Percentiles rank a stretch among this genome's conserved stretches.
phyloP scores from a whole-genome alignment of 1,139 yeast genomes.

The Candida dubliniensis region DNA sequence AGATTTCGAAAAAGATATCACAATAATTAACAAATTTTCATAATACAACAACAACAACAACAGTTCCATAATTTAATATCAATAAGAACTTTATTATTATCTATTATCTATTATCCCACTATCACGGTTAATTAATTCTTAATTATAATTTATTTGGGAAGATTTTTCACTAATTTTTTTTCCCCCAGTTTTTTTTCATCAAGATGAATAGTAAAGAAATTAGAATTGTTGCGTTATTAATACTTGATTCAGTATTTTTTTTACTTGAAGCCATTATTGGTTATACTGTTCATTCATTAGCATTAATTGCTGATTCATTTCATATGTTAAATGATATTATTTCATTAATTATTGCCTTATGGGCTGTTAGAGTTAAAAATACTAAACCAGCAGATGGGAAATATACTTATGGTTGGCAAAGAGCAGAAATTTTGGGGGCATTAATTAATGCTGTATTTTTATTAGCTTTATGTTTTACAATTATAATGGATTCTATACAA shows the following conservation, averaged over 20 bases:
- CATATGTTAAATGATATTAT: slow-evolving; percentile 96
- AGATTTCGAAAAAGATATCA: too few relatives aligned
- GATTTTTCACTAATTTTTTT: neutral
- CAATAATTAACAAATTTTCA: too few relatives aligned
- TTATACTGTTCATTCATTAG: slow-evolving; percentile 87
- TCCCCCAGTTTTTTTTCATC: too few relatives aligned
- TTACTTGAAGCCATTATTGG: slow-evolving; percentile 82
- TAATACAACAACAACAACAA: too few relatives aligned
- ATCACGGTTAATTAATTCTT: neutral
- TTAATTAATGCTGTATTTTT: slow-evolving; percentile 89
- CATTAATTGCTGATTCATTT: slow-evolving; percentile 92
- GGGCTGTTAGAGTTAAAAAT: slow-evolving; percentile 94
- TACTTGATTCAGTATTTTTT: slow-evolving; percentile 80
- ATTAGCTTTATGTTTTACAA: slow-evolving; percentile 88
- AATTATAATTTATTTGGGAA: neutral
- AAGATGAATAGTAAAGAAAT: slow-evolving; percentile 59
- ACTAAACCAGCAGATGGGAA: slow-evolving; percentile 80
- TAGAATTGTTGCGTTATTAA: slow-evolving; percentile 70
- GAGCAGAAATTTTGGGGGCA: slow-evolving; percentile 95
- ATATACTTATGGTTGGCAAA: slow-evolving; percentile 94
- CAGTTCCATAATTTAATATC: too few relatives aligned
- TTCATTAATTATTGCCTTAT: slow-evolving; percentile 83
- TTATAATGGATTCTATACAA: slow-evolving; percentile 89
- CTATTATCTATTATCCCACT: too few relatives aligned
- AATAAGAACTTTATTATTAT: too few relatives aligned